Percentiles rank a stretch among this genome's conserved stretches.
phyloP scores from a whole-genome alignment of 495 filamentous ascomycete genomes.

The Poronia punctata region DNA sequence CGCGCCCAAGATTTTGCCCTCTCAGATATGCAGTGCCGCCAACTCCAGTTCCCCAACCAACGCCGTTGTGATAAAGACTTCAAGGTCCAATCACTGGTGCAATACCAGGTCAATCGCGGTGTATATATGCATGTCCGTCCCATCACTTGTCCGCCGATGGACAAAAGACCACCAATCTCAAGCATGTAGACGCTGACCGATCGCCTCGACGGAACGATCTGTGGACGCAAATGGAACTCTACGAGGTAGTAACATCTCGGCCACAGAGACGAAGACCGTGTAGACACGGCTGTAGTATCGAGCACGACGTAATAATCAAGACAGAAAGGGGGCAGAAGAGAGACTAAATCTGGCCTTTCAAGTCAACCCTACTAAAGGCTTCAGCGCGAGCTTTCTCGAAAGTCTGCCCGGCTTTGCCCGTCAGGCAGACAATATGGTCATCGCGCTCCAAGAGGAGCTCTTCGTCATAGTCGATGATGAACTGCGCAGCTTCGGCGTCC shows the following conservation, averaged over 20 bases:
- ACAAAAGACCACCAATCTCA: constrained; percentile 8
- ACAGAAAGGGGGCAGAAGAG: constrained; percentile 13
- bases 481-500: constrained; percentile 82
- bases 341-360: constrained; percentile 89
- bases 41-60: neutral
- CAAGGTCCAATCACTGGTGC: too few species aligned
- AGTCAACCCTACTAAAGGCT: constrained; percentile 83
- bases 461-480: constrained; percentile 70
- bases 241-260: constrained; percentile 12
- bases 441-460: constrained; percentile 72
- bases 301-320: constrained; percentile 11
- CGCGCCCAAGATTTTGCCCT: constrained; percentile 4
- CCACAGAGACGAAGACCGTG: constrained; percentile 7
- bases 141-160: constrained; percentile 12
- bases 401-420: constrained; percentile 59
- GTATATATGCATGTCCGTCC: constrained; percentile 10
- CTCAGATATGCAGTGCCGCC: constrained; percentile 2
- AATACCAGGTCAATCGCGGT: constrained; percentile 10
- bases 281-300: constrained; percentile 10
- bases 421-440: constrained; percentile 65
- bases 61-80: constrained; percentile 13
- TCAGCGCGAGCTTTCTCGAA: constrained; percentile 66
- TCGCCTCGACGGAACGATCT: neutral
- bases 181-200: too few species aligned
- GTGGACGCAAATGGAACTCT: constrained; percentile 12